Conservation (phyloP, 73 alveolate genomes). For the Paramecium sexaurelia region DNA sequence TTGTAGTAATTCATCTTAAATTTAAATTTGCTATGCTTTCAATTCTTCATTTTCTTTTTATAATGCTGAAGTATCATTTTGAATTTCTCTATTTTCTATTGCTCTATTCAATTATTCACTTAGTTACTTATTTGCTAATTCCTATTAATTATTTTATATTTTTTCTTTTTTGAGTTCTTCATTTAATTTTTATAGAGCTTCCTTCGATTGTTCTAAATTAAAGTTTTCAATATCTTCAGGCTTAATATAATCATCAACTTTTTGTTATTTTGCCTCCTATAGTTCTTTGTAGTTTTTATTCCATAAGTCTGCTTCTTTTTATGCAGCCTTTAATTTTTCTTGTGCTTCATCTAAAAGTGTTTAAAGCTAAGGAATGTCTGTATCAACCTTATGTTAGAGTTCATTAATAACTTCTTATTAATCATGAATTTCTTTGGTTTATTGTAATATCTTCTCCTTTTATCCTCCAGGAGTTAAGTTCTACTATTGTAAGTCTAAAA, state of each 20-base stretch:
- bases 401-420: not conserved
- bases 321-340: not conserved
- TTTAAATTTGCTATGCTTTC: not conserved
- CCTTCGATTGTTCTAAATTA: not conserved
- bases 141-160: not conserved
- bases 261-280: not conserved
- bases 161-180: not conserved
- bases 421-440: slow-evolving; percentile 6
- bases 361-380: not conserved
- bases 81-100: too few species aligned
- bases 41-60: not conserved
- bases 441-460: not conserved
- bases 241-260: not conserved
- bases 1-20: not conserved
- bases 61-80: not conserved
- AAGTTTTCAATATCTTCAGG: not conserved
- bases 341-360: not conserved
- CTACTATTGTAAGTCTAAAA: not conserved
- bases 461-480: not conserved
- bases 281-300: not conserved
- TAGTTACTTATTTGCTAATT: not conserved
- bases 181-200: not conserved
- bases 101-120: not conserved
- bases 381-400: not conserved
- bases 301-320: not conserved